Conservation (phyloP, 2,329 filamentous ascomycete genomes). For the Aspergillus ustus region DNA sequence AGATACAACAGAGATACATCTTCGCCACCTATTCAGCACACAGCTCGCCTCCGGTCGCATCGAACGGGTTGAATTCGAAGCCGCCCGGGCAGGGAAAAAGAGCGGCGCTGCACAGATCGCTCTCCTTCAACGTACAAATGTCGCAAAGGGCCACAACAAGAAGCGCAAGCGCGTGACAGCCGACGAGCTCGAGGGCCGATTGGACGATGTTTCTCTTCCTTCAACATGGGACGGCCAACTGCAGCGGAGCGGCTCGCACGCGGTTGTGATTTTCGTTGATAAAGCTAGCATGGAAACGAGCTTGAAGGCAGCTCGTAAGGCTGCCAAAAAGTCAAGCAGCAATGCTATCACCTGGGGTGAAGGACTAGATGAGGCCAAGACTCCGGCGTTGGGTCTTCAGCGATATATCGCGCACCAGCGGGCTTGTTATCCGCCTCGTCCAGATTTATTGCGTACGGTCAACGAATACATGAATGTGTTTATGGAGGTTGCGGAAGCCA, state of each 20-base stretch:
- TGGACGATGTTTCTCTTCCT: constrained; percentile 68
- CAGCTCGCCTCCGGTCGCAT: constrained; percentile 79
- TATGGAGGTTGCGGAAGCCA: constrained; percentile 66
- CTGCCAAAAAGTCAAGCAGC: constrained; percentile 53
- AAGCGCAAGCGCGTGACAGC: constrained; percentile 60
- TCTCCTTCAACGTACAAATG: constrained; percentile 25
- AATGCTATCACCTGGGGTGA: constrained; percentile 71
- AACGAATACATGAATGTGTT: constrained; percentile 89
- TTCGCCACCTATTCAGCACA: constrained; percentile 74
- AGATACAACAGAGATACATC: constrained; percentile 77
- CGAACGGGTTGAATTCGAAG: constrained; percentile 76
- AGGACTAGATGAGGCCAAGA: constrained; percentile 60
- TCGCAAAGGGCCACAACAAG: constrained; percentile 41
- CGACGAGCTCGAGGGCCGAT: constrained; percentile 58
- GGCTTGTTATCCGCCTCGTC: constrained; percentile 71
- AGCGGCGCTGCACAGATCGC: constrained; percentile 17
- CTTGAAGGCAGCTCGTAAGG: constrained; percentile 73
- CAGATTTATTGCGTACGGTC: constrained; percentile 71
- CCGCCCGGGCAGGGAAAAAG: constrained; percentile 45
- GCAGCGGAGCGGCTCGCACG: constrained; percentile 75
- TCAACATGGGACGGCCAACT: constrained; percentile 73
- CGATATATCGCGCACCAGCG: constrained; percentile 68
- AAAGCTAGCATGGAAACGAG: constrained; percentile 75
- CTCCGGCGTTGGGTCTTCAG: constrained; percentile 60
- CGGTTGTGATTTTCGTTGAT: constrained; percentile 83